Evolutionary conservation across 495 filamentous ascomycete genomes (phyloP).

Genomic region (Pseudoneurospora amorphoporcata): DNA sequence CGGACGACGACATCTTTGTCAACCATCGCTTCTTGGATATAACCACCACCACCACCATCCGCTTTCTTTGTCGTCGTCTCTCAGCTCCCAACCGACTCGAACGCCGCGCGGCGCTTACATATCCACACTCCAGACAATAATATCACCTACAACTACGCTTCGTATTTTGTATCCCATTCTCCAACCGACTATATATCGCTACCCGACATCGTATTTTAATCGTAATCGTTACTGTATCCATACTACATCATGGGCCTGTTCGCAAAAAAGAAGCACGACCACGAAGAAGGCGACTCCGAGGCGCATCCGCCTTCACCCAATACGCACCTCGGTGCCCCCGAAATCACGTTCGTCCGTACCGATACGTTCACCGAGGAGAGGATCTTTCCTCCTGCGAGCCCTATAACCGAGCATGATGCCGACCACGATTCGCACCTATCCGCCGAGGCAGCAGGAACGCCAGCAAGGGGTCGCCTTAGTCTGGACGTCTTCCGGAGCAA

Average conservation of each 20-base stretch:
- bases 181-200: background rate
- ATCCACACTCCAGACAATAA: background rate
- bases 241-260: conserved; percentile 20
- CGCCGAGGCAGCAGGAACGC: conserved; percentile 18
- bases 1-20: background rate
- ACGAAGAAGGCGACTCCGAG: conserved; percentile 34
- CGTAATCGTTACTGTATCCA: background rate
- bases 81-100: background rate
- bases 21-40: background rate
- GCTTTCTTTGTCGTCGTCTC: background rate
- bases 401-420: conserved; percentile 22
- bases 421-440: conserved; percentile 20
- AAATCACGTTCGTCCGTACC: conserved; percentile 75
- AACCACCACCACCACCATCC: background rate
- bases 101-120: background rate
- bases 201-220: background rate
- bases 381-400: conserved; percentile 52
- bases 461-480: conserved; percentile 15
- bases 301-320: conserved; percentile 19
- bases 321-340: conserved; percentile 39
- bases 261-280: conserved; percentile 57
- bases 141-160: background rate
- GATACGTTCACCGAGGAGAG: conserved; percentile 73
- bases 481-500: conserved; percentile 25
- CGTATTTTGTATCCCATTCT: background rate